A percentile compares a stretch with the other conserved stretches of the same genome.
Conservation (phyloP, 768 basidiomycete species). For the Myochromella boudieri region DNA sequence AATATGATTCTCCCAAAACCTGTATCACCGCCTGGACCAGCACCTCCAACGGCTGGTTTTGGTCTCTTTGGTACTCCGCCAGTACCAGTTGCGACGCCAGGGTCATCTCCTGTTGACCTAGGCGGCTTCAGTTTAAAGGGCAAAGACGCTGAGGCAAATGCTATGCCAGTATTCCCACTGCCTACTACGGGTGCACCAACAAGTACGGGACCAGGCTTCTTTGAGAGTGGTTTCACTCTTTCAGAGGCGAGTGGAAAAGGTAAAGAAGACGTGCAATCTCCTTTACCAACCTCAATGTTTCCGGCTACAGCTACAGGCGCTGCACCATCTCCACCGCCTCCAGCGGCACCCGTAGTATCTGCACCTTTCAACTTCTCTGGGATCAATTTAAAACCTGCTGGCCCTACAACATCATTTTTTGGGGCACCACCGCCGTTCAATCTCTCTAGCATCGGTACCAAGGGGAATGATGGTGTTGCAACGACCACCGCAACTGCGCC, state of each 20-base stretch:
- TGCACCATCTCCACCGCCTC: no score
- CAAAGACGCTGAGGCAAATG: slow-evolving; percentile 4
- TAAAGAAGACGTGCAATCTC: no score
- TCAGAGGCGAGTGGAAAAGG: no score
- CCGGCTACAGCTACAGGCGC: background rate
- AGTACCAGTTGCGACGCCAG: background rate
- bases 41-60: background rate
- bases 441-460: slow-evolving; percentile 2
- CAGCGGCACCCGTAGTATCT: slow-evolving; percentile 12
- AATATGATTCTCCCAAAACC: background rate
- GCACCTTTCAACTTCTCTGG: slow-evolving; percentile 17
- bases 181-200: no score
- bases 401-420: slow-evolving; percentile 12
- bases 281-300: no score
- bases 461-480: background rate
- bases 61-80: slow-evolving; percentile 1
- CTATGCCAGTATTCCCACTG: no score
- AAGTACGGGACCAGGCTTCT: no score
- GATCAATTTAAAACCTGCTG: slow-evolving; percentile 11
- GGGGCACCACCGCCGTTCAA: slow-evolving; percentile 14
- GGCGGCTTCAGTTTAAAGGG: slow-evolving; percentile 1
- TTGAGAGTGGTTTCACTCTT: no score
- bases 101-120: slow-evolving; percentile 3
- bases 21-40: background rate
- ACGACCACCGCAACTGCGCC: background rate